Base-by-base conservation (phyloP, 1,284 basidiomycete species). In the Ceratobasidium sp. region DNA sequence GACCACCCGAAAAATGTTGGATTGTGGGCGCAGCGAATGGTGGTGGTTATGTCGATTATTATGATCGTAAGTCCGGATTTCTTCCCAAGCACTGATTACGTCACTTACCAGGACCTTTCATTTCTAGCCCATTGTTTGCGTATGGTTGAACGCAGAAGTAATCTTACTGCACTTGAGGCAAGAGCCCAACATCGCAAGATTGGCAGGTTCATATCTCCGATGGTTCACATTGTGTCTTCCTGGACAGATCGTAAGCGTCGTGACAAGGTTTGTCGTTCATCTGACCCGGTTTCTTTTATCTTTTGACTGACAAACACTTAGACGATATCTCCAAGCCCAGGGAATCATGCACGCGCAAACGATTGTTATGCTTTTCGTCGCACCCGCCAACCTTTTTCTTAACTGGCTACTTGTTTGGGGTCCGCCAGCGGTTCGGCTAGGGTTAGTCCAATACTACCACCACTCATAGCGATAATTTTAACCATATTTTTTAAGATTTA, bases 301-400 rank as follows among this genome's bases (percentile, higher is more conserved):
- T 38, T 38, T 4, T 38, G 35, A 38, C 52, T 55, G 14, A 23
- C 26, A 32, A 55, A 21, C 35, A 32, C 28, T 46, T 13, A 91
- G 91, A 35, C 90, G 93, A 26, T 97, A 95, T 81, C 92, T 96
- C 77, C 94, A 96, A 80, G 92, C 92, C 2, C 94, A 96, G 83
- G 91, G 66, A 14, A 84, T 96, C 13, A 96, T 98, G 83, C 84
- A 87, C 49, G 89, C 95, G 1, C 96, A 96, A 0, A 98, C 96
- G 0, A 88, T 91, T 73, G 91, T 96, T 72, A 83, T 94, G 67
- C 83, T 94, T 46, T 83, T 94, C 49, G 89, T 95, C 23, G 94
- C 96, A 0, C 96, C 96, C 0, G 82, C 94, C 75, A 98, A 98
- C 78, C 88, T 91, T 0, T 59, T 93, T 3, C 83, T 98, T 54